Conservation (phyloP, 352 stramenopile genomes). For the Phytophthora pistaciae region DNA sequence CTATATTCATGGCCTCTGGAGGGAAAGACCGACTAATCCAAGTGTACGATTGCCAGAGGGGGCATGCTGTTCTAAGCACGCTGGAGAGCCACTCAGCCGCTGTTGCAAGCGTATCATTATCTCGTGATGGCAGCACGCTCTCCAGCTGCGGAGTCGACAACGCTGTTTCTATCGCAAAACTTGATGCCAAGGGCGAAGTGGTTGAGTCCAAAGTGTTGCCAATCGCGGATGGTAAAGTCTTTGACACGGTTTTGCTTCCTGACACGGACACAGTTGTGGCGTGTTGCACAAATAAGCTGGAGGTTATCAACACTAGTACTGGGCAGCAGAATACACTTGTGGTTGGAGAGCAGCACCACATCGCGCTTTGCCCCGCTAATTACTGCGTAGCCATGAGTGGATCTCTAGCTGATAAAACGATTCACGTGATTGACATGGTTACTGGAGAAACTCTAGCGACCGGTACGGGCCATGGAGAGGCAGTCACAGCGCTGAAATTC, state of each 20-base stretch:
- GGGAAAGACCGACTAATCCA: constrained; percentile 85
- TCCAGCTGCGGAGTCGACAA: constrained; percentile 80
- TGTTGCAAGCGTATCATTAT: constrained; percentile 76
- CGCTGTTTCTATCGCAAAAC: constrained; percentile 68
- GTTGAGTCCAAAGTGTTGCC: constrained; percentile 58
- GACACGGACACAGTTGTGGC: constrained; percentile 78
- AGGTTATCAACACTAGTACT: constrained; percentile 71
- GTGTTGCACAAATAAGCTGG: constrained; percentile 83
- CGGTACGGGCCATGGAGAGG: constrained; percentile 85
- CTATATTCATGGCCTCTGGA: constrained; percentile 71
- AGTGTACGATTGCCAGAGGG: constrained; percentile 72
- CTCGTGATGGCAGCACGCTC: constrained; percentile 69
- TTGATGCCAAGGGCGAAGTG: constrained; percentile 50
- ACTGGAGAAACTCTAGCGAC: constrained; percentile 82
- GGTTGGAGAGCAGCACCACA: constrained; percentile 77
- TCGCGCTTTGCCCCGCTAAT: constrained; percentile 72
- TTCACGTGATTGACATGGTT: constrained; percentile 88
- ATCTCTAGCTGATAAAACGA: constrained; percentile 84
- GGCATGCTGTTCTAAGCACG: constrained; percentile 48
- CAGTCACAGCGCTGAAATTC: constrained; percentile 86
- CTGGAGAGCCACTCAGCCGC: constrained; percentile 83
- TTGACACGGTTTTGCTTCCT: constrained; percentile 75
- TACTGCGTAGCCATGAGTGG: constrained; percentile 85
- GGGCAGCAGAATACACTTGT: constrained; percentile 74
- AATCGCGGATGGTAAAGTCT: constrained; percentile 75